Evolutionary conservation across 202 grass and related monocot genomes (phyloP).

Genomic region (Setaria italica): DNA sequence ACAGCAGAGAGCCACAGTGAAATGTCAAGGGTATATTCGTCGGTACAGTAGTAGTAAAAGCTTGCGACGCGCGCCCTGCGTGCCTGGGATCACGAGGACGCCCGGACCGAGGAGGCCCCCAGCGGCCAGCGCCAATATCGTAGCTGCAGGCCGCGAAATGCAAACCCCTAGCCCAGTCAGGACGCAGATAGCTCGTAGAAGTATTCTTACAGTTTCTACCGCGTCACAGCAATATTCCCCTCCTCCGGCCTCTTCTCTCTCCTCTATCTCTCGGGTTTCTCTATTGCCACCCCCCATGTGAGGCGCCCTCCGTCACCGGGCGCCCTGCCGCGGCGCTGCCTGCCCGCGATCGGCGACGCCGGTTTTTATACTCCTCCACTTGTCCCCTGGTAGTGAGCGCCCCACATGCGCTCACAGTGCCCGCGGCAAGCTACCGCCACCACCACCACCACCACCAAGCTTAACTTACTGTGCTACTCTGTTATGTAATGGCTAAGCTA

Average conservation of each 20-base stretch:
- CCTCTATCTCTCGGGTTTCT: conserved; percentile 39
- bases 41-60: background rate
- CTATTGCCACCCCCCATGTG: conserved; percentile 75
- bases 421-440: conserved; percentile 4
- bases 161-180: background rate
- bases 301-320: conserved; percentile 50
- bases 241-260: background rate
- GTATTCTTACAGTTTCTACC: background rate
- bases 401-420: conserved; percentile 43
- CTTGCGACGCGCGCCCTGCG: background rate
- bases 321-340: conserved; percentile 39
- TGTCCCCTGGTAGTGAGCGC: conserved; percentile 41
- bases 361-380: conserved; percentile 51
- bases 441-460: background rate
- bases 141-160: background rate
- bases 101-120: conserved; percentile 31
- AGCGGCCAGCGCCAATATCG: background rate
- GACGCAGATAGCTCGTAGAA: background rate
- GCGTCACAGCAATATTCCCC: background rate
- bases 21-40: conserved; percentile 37
- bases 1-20: background rate
- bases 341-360: conserved; percentile 41
- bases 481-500: conserved; percentile 20
- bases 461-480: background rate
- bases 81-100: conserved; percentile 78